Evolutionary conservation across 225 moss, liverwort and hornwort genomes (phyloP), one percentile per base, ranked within the genome.

Genomic region (Bryum argenteum): DNA sequence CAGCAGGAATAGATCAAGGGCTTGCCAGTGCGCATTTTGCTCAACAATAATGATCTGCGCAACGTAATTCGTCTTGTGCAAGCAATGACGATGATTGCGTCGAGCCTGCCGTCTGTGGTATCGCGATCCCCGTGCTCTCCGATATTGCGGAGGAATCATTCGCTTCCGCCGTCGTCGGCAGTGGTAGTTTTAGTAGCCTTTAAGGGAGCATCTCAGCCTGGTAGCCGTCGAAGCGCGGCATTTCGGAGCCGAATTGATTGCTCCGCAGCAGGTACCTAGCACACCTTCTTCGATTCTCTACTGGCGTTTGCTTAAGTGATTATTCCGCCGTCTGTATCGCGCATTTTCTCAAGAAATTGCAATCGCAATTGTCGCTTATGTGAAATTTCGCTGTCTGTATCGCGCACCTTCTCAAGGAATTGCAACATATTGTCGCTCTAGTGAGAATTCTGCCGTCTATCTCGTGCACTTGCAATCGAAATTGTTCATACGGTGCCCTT

Each of bases 81-180:
- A 66, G 24, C 72, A n/a, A 55, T 23, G 50, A 53, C 28, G 37
- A 83, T 83, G 83, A 43, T 8, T 12, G 56, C 56, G 48, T 11
- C 48, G 17, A 48, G 48, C 51, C 70, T 73, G 11, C 15, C 61
- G 42, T 56, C 66, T 63, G 11, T 60, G 39, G 28, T 40, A 41
- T 9, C 47, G 63, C 69, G 68, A 60, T 26, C 75, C 20, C 55
- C 69, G 16, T 13, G 50, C 65, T 54, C 79, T 52, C 67, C 44
- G 37, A 61, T 21, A 52, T 37, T 20, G 5, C 54, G 20, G 28
- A 50, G 59, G 60, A 18, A 24, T 9, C 8, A 79, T 64, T 39
- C 48, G 16, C 74, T 48, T 61, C 56, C 63, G 23, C 17, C 48
- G 48, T 48, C 48, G 48, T 48, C 66, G 17, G 4, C 24, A 14